Evolutionary conservation across 177 flowering plant species (phyloP), one percentile per base, ranked within the genome.

Genomic region (Vitis hybrid): DNA sequence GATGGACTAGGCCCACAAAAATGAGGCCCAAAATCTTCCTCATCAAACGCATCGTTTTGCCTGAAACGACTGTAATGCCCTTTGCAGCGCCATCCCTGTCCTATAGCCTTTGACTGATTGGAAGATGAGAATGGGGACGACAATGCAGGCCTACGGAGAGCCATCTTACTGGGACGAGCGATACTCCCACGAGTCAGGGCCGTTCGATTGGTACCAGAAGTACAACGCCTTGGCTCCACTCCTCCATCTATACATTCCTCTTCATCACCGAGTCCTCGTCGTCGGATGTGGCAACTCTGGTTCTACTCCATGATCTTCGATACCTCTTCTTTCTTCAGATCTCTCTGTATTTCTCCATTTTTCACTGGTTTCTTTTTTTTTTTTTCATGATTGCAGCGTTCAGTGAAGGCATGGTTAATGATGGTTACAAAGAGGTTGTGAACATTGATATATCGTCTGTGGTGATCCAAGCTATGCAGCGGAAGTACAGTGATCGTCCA

Each of bases 191-290:
- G 96, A 93, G 65, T 62, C 84, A 3, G 83, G 85, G 1, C 78
- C 90, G 6, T 93, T 93, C 70, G 98, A 93, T 79, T 93, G 98
- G 98, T 93, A 90, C 85, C 98, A 93, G 77, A 93, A 89, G 56
- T 89, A 90, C 79, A 68, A 82, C 3, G 73, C 90, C 62, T 80
- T 93, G 50, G 84, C 96, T 51, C 93, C 97, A 2, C 84, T 93
- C 60, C 68, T 93, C 76, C 76, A 73, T 51, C 88, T 86, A 67
- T 93, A 89, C 82, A 10, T 86, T 70, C 83, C 79, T 49, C 86
- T 33, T 59, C 66, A 72, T 66, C 78, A 77, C 13, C 90, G 79
- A 3, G 53, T 84, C 64, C 94, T 93, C 68, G 83, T 90, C 74
- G 89, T 90, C 61, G 97, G 98, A 0, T 90, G 94, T 70, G 94